Base-by-base conservation (phyloP, 2,329 filamentous ascomycete species). In the Alternaria rosae region DNA sequence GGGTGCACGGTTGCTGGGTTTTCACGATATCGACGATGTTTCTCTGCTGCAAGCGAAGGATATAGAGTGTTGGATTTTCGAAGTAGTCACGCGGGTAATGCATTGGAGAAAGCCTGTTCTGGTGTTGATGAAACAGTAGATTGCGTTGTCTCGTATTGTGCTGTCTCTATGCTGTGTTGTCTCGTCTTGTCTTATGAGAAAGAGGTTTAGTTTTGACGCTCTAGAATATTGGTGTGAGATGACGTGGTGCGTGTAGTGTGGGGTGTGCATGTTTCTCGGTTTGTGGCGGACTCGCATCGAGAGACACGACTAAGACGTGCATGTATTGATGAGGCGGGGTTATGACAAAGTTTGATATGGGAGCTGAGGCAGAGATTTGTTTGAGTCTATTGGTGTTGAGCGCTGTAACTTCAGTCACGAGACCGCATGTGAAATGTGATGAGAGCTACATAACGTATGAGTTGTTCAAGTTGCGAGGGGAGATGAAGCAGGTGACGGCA, bases 191-290 rank as follows among this genome's bases (percentile, higher is more conserved):
- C 30, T 23, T 38, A 25, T 25, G 17, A n/a, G 23, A 32, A 51
- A 51, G 21, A 21, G 20, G 23, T 30, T 11, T 23, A 35, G 35
- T 30, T 51, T 38, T 38, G 47, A 38, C 30, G 30, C 28, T 51
- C 20, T 35, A 38, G 47, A 51, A 30, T 51, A 53, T 53, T 42
- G 51, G 25, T 53, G 35, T 42, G 23, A n/a, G 51, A 42, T 42
- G 51, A 53, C 51, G 51, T 53, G 51, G 51, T 53, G 23, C 35
- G n/a, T 25, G 13, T 42, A 13, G 35, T 53, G 51, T 42, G 47
- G 47, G 41, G 41, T 38, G 35, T 38, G 41, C 17, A 43, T 30
- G 47, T 51, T 51, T 51, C 20, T 35, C 20, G 13, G 30, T 51
- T 28, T 23, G 30, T 35, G 47, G 30, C 47, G 47, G 6, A 28